Percentiles rank a stretch among this genome's conserved stretches.
Evolutionary conservation across 768 basidiomycete genomes (phyloP).

Genomic region (Auriscalpium orientale): DNA sequence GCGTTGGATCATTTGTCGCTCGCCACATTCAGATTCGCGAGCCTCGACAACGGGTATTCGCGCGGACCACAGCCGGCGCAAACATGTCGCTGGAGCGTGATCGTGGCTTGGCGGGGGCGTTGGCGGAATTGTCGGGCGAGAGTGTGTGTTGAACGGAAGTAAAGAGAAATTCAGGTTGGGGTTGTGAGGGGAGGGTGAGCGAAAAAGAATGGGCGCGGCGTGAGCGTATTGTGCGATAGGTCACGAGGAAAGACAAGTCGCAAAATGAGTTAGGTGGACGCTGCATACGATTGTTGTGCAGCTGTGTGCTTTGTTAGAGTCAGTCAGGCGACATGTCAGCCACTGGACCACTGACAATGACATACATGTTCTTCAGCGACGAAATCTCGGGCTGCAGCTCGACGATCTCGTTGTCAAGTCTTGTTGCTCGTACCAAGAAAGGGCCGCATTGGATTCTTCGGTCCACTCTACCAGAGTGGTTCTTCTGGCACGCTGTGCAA

Average conservation of each 20-base stretch:
- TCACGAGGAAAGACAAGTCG: slow-evolving; percentile 63
- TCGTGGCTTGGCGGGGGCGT: slow-evolving; percentile 13
- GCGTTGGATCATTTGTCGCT: slow-evolving; percentile 55
- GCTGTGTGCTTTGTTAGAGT: slow-evolving; percentile 32
- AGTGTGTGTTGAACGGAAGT: slow-evolving; percentile 58
- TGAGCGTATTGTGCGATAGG: slow-evolving; percentile 65
- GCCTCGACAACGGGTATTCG: slow-evolving; percentile 55
- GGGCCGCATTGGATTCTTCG: slow-evolving; percentile 36
- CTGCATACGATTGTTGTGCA: slow-evolving; percentile 69
- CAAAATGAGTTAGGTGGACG: slow-evolving; percentile 57
- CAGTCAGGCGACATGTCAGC: neutral
- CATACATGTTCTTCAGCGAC: slow-evolving; percentile 69
- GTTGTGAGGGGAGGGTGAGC: slow-evolving; percentile 57
- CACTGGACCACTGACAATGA: slow-evolving; percentile 28
- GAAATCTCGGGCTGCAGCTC: slow-evolving; percentile 80
- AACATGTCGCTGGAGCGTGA: slow-evolving; percentile 51
- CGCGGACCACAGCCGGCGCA: slow-evolving; percentile 50
- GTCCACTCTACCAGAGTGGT: slow-evolving; percentile 31
- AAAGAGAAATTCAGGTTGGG: slow-evolving; percentile 54
- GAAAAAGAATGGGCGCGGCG: slow-evolving; percentile 57
- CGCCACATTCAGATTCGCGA: slow-evolving; percentile 56
- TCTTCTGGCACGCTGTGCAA: slow-evolving; percentile 59
- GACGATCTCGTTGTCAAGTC: slow-evolving; percentile 74
- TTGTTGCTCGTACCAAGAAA: slow-evolving; percentile 78
- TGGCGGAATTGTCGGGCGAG: slow-evolving; percentile 14